Evolutionary conservation across 345 rosid genomes (phyloP).

Genomic region (Laguncularia racemosa): DNA sequence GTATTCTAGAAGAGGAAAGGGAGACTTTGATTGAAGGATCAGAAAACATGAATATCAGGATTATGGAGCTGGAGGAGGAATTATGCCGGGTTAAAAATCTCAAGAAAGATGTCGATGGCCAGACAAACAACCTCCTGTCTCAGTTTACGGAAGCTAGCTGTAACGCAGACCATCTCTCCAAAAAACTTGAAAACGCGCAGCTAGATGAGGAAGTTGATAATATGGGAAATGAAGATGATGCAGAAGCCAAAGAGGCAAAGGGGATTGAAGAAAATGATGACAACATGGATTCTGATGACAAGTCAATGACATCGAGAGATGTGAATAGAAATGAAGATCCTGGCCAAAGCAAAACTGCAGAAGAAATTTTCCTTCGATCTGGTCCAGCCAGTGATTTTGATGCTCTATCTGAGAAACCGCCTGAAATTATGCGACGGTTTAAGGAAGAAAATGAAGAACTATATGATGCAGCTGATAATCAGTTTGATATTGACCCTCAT

Average conservation of each 20-base stretch:
- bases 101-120: slow-evolving; percentile 33
- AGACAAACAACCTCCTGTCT: slow-evolving; percentile 37
- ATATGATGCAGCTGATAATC: slow-evolving; percentile 26
- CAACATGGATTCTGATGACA: background rate
- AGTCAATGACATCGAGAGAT: background rate
- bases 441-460: slow-evolving; percentile 32
- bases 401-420: slow-evolving; percentile 11
- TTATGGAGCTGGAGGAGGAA: slow-evolving; percentile 56
- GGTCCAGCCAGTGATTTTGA: slow-evolving; percentile 18
- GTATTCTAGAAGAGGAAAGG: slow-evolving; percentile 53
- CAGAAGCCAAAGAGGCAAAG: slow-evolving; percentile 12
- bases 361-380: slow-evolving; percentile 6
- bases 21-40: slow-evolving; percentile 34
- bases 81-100: slow-evolving; percentile 39
- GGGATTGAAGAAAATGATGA: slow-evolving; percentile 5
- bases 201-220: slow-evolving; percentile 43
- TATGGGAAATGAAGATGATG: slow-evolving; percentile 8
- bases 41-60: slow-evolving; percentile 28
- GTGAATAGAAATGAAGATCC: slow-evolving; percentile 6
- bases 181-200: slow-evolving; percentile 42
- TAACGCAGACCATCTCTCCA: slow-evolving; percentile 37
- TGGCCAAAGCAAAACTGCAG: slow-evolving; percentile 3
- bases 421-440: slow-evolving; percentile 17
- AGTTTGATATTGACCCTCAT: slow-evolving; percentile 25
- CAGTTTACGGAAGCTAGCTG: slow-evolving; percentile 44